Conservation (phyloP, 1,139 yeast genomes). For the Candida glucosophila region DNA sequence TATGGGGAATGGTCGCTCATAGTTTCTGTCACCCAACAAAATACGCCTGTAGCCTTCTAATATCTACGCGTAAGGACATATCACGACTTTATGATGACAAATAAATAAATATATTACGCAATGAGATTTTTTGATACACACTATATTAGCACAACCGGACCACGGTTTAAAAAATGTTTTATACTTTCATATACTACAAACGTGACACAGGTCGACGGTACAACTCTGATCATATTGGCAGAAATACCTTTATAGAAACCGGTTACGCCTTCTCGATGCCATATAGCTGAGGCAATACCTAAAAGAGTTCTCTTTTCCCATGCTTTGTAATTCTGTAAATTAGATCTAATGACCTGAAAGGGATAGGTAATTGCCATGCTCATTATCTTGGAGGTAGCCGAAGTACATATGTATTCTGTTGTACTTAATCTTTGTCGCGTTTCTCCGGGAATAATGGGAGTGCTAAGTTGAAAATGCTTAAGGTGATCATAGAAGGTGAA, state of each 20-base stretch:
- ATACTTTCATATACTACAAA: constrained; percentile 56
- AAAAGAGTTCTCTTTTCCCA: constrained; percentile 10
- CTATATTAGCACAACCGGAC: no score
- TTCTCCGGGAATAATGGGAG: no score
- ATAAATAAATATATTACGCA: no score
- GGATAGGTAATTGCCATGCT: constrained; percentile 75
- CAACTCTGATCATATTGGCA: constrained; percentile 52
- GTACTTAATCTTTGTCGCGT: no score
- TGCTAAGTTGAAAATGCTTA: constrained; percentile 24
- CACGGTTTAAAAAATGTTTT: no score
- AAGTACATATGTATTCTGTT: constrained; percentile 50
- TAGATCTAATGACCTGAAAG: constrained; percentile 69
- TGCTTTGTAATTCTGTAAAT: constrained; percentile 51
- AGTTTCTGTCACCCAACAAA: no score
- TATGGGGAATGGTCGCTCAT: no score
- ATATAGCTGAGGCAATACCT: constrained; percentile 18
- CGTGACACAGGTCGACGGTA: constrained; percentile 71
- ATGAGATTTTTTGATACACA: no score
- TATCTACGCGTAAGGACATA: no score
- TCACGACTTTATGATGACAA: no score
- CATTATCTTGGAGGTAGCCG: constrained; percentile 61
- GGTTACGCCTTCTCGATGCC: constrained; percentile 25
- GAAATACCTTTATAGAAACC: constrained; percentile 76
- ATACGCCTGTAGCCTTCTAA: no score
- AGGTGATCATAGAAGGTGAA: constrained; percentile 76